Percentiles rank a stretch among this genome's conserved stretches.
These are phyloP conservation scores for Scolecobasidium constrictum DNA, from an alignment of 2,329 filamentous ascomycete genomes.

Conservation along the genomic window DNA sequence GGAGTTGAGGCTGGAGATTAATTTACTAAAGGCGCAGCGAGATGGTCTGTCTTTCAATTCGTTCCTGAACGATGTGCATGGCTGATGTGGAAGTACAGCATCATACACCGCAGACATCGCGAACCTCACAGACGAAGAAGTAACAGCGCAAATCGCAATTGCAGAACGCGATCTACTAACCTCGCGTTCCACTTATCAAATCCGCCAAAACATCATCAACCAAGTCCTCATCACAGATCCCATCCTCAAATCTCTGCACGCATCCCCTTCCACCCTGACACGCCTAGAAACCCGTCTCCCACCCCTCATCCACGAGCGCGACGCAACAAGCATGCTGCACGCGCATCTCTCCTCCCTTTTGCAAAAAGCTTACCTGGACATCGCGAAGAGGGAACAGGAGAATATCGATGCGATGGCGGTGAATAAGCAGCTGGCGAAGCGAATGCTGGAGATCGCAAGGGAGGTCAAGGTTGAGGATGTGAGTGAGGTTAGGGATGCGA, in stretches of 20 bases:
- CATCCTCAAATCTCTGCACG: constrained; percentile 65
- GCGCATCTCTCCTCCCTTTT: not conserved
- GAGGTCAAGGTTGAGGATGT: constrained; percentile 42
- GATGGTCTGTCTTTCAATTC: not conserved
- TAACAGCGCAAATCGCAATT: constrained; percentile 37
- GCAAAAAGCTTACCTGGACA: not conserved
- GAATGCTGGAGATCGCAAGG: constrained; percentile 52
- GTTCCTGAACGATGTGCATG: too few species aligned
- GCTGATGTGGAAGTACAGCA: too few species aligned
- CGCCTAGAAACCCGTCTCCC: constrained; percentile 59
- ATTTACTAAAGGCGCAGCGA: constrained; percentile 44
- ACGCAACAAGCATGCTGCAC: constrained; percentile 48
- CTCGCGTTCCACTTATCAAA: constrained; percentile 56
- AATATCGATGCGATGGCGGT: constrained; percentile 40
- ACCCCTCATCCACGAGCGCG: constrained; percentile 55
- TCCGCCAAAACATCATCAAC: constrained; percentile 59
- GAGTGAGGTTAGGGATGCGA: constrained; percentile 43
- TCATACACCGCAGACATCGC: constrained; percentile 4
- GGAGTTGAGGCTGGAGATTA: constrained; percentile 61
- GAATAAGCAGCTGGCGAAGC: constrained; percentile 38
- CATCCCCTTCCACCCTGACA: constrained; percentile 50
- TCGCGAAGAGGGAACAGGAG: not conserved
- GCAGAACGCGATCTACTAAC: constrained; percentile 59
- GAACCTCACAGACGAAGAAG: constrained; percentile 35
- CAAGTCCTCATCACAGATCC: constrained; percentile 63